Evolutionary conservation across 2,329 filamentous ascomycete species (phyloP).

Genomic region (Talaromyces marneffei): DNA sequence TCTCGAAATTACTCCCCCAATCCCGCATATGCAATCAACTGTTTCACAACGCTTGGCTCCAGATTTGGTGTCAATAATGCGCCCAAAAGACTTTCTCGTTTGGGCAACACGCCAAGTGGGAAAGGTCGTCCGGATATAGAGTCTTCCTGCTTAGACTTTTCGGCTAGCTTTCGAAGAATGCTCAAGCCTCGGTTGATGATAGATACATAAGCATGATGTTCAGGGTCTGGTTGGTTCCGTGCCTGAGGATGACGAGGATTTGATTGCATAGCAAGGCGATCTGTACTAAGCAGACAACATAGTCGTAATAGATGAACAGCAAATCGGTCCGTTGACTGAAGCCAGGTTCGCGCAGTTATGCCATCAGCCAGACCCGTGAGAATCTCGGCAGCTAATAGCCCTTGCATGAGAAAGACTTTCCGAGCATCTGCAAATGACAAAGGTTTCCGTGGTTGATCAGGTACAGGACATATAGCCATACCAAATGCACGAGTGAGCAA

Average conservation of each 20-base stretch:
- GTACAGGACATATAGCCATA: conserved; percentile 77
- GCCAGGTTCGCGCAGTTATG: conserved; percentile 69
- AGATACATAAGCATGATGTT: conserved; percentile 39
- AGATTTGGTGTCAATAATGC: conserved; percentile 62
- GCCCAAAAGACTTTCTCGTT: conserved; percentile 61
- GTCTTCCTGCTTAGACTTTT: conserved; percentile 58
- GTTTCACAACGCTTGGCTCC: conserved; percentile 58
- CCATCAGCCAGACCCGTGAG: conserved; percentile 71
- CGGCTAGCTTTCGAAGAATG: conserved; percentile 61
- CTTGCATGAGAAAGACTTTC: conserved; percentile 87
- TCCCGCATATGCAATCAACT: conserved; percentile 60
- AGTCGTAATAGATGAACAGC: conserved; percentile 72
- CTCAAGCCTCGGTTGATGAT: conserved; percentile 64
- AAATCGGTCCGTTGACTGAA: conserved; percentile 77
- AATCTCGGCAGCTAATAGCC: conserved; percentile 83
- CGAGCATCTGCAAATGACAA: conserved; percentile 70
- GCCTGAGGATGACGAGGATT: conserved; percentile 32
- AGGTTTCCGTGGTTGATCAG: conserved; percentile 60
- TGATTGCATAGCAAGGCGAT: conserved; percentile 45
- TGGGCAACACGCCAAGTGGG: conserved; percentile 59
- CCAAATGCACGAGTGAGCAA: conserved; percentile 82
- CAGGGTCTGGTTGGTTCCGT: conserved; percentile 35
- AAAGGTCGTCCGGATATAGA: conserved; percentile 45
- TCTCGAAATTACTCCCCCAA: conserved; percentile 40
- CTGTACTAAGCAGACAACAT: conserved; percentile 63